Base-by-base conservation (phyloP, 139 green algal species). In the Volvox reticuliferus region DNA sequence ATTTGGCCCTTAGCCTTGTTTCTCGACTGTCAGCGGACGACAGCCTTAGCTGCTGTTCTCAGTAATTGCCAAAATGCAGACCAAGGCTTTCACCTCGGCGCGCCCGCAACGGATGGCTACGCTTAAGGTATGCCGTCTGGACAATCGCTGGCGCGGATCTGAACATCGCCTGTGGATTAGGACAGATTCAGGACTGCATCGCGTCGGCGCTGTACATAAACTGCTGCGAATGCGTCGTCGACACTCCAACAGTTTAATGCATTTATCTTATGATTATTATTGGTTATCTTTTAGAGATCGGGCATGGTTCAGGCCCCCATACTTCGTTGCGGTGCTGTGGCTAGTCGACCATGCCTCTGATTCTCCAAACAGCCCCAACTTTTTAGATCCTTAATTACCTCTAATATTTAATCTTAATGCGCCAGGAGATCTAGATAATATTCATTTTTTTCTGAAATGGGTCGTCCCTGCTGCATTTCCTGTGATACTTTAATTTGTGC, bases 11-110 rank as follows among this genome's bases (percentile, higher is more conserved):
- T 79, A 28, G 32, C n/a, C 22, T 61, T 82, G 18, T 2, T 28
- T 73, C 65, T 73, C 16, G 24, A 28, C 12, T 73, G 17, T 62
- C 2, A 24, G 16, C 50, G 32, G 76, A 16, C 5, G 26, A n/a
- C 32, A 61, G 30, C 2, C 22, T 28, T 30, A 1, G 2, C 76
- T 79, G 71, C 21, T 79, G 71, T 79, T 9, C 28, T 79, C 22
- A 20, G 32, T 21, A 22, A 28, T 62, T 19, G n/a, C 22, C 61
- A 89, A 55, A 78, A 90, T 90, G 86, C 86, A 90, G 71, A 77
- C 73, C 86, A 90, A 90, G 75, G 86, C 86, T 16, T 90, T 90
- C 86, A 90, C 73, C 30, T 85, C 86, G 26, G n/a, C 86, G 68
- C 73, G 75, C 2, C 73, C 86, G 0, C 86, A 90, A 71, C 50